Evolutionary conservation across 1,284 basidiomycete species (phyloP).

Genomic region (Pisolithus thermaeus): DNA sequence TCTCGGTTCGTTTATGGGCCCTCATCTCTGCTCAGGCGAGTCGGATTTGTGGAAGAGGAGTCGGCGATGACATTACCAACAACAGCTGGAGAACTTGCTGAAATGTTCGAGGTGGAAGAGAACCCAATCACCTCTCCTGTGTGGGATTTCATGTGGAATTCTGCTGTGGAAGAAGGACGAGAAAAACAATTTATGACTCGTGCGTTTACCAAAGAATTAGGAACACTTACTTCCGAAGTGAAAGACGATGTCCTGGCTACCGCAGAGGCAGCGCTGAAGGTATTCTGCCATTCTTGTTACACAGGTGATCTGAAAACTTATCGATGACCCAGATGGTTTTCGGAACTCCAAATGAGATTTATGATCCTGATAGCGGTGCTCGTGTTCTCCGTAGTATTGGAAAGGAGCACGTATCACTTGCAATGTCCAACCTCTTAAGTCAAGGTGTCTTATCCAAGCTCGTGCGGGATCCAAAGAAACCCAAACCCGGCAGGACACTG

Average conservation of each 20-base stretch:
- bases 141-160: constrained; percentile 74
- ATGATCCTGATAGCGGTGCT: constrained; percentile 54
- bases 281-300: constrained; percentile 19
- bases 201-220: constrained; percentile 46
- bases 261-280: constrained; percentile 70
- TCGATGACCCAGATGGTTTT: constrained; percentile 59
- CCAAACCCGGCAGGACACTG: constrained; percentile 60
- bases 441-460: constrained; percentile 62
- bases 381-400: constrained; percentile 51
- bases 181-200: constrained; percentile 62
- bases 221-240: constrained; percentile 31
- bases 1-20: background rate
- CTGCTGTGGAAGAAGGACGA: constrained; percentile 63
- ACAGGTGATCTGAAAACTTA: constrained; percentile 4
- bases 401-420: constrained; percentile 44
- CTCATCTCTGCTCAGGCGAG: constrained; percentile 37
- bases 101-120: constrained; percentile 46
- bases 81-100: constrained; percentile 42
- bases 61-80: constrained; percentile 37
- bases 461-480: constrained; percentile 54
- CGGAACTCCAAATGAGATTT: constrained; percentile 61
- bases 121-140: constrained; percentile 36
- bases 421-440: constrained; percentile 52
- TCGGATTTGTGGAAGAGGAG: constrained; percentile 47
- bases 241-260: constrained; percentile 40